Conservation (phyloP, 768 basidiomycete species). For the Saitozyma podzolica region DNA sequence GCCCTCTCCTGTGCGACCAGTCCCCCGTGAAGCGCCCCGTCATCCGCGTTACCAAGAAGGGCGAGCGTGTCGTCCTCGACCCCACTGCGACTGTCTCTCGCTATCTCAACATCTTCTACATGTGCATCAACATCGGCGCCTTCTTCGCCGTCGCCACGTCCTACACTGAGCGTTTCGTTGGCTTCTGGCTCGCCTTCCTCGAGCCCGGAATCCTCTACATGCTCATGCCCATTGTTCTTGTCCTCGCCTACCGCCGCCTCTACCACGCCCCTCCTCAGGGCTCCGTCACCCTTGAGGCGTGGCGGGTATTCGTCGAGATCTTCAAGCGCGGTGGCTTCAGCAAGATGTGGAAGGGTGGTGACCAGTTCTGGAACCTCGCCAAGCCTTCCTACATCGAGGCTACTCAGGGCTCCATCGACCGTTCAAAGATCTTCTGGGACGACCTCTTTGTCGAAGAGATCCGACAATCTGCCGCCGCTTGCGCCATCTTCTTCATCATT, state of each 20-base stretch:
- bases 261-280: conserved; percentile 50
- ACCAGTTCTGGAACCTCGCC: conserved; percentile 48
- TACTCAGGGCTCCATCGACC: conserved; percentile 31
- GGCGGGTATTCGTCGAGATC: conserved; percentile 27
- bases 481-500: conserved; percentile 46
- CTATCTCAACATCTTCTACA: conserved; percentile 38
- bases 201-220: conserved; percentile 49
- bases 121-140: conserved; percentile 51
- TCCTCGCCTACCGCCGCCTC: conserved; percentile 34
- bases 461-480: conserved; percentile 42
- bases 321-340: conserved; percentile 35
- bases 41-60: conserved; percentile 30
- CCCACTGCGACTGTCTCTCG: conserved; percentile 42
- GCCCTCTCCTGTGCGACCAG: conserved; percentile 50
- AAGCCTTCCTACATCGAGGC: conserved; percentile 44
- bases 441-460: conserved; percentile 53
- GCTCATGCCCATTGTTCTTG: conserved; percentile 48
- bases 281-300: conserved; percentile 47
- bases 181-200: conserved; percentile 52
- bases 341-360: conserved; percentile 31
- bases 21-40: conserved; percentile 38
- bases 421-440: conserved; percentile 43
- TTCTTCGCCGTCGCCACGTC: conserved; percentile 49
- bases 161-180: conserved; percentile 49
- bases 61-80: conserved; percentile 49